Percentiles rank a stretch among this genome's conserved stretches.
These are phyloP conservation scores for Ganoderma resinaceum DNA, from an alignment of 1,284 basidiomycete species.

Conservation along the genomic window DNA sequence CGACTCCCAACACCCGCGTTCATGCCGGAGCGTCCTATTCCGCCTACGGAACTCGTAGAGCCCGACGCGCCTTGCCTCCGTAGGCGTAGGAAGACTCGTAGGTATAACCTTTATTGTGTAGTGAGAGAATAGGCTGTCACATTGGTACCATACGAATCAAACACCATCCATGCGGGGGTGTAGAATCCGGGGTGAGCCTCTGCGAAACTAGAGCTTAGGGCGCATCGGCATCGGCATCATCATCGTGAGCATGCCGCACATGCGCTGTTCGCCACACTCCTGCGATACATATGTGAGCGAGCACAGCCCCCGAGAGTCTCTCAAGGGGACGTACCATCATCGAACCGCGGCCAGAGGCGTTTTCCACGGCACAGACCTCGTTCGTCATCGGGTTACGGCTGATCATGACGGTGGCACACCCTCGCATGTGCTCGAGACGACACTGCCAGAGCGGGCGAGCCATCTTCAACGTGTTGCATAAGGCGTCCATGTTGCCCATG, in stretches of 20 bases:
- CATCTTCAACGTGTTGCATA: neutral
- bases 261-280: neutral
- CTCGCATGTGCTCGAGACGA: neutral
- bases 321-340: neutral
- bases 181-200: neutral
- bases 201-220: neutral
- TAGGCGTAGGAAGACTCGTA: too few relatives aligned
- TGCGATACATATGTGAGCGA: neutral
- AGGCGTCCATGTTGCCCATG: neutral
- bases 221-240: neutral
- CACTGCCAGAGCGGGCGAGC: neutral
- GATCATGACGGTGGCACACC: neutral
- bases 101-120: neutral
- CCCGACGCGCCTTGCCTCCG: too few relatives aligned
- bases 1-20: neutral
- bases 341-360: neutral
- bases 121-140: neutral
- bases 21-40: too few relatives aligned
- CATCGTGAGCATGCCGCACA: neutral
- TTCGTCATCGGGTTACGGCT: neutral
- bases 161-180: neutral
- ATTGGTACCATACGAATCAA: neutral
- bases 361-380: neutral
- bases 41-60: too few relatives aligned
- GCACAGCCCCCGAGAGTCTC: neutral